A percentile compares a stretch with the other conserved stretches of the same genome.
These are phyloP conservation scores for Panicum miliaceum DNA, from an alignment of 176 grass and related monocot species.

Conservation along the genomic window DNA sequence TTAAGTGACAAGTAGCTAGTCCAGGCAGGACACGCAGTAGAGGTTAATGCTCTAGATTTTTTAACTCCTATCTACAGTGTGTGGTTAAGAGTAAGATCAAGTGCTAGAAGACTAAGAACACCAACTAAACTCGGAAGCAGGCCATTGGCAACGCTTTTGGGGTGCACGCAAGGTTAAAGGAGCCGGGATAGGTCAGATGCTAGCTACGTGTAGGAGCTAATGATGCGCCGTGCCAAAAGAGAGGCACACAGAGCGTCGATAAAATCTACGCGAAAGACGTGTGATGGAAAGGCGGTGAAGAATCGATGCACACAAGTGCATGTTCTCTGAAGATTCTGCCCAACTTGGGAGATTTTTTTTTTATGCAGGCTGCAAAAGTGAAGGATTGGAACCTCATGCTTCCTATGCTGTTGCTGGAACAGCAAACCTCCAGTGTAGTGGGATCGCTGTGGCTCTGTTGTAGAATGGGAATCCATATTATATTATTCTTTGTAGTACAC, in stretches of 20 bases:
- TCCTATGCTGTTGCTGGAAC: constrained; percentile 27
- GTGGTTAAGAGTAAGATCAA: constrained; percentile 9
- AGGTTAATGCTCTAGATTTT: background rate
- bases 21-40: background rate
- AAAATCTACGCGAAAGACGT: constrained; percentile 29
- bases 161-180: background rate
- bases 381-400: constrained; percentile 46
- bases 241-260: constrained; percentile 52
- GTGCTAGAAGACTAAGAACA: constrained; percentile 27
- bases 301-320: constrained; percentile 51
- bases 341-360: constrained; percentile 34
- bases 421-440: constrained; percentile 23
- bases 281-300: constrained; percentile 38
- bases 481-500: background rate
- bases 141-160: constrained; percentile 1
- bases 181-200: constrained; percentile 44
- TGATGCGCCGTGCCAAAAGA: constrained; percentile 49
- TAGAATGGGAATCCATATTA: background rate
- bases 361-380: constrained; percentile 34
- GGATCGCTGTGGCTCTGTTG: constrained; percentile 31
- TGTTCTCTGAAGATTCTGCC: constrained; percentile 51
- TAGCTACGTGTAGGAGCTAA: constrained; percentile 39
- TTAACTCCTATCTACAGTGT: background rate
- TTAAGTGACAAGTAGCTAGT: background rate
- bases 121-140: constrained; percentile 32